Evolutionary conservation across 805 yeast genomes (phyloP), one percentile per base, ranked within the genome.

Genomic region (Barnettozyma vustinii): DNA sequence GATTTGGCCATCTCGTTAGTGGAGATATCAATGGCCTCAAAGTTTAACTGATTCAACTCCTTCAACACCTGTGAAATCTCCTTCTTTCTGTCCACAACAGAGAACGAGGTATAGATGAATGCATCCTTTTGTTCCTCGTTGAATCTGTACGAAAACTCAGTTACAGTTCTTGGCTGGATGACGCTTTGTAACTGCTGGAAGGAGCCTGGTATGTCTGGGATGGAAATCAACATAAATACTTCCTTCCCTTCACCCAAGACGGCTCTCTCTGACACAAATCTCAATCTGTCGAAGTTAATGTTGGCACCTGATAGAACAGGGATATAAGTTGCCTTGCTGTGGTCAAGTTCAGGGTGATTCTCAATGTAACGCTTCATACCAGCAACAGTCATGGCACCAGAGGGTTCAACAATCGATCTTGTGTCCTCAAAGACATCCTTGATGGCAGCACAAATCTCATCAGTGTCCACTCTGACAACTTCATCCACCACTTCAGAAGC

Each of bases 171-270:
- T 51, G 99, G 98, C 54, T 83, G 83, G 41, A 94, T 81, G 40
- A 87, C 75, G 36, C 75, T 73, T 61, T 89, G 96, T 53, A 94
- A 75, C 56, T 80, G 78, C 47, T 79, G 75, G 70, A 94, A 94
- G 48, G 95, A 86, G 26, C 98, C 99, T 18, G 97, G 96, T 41
- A 73, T 69, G 66, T 94, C 99, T 21, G 98, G 97, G 55, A 94
- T 89, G 40, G 89, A 83, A 16, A 91, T 89, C 42, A 87, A 80
- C 75, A 94, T 74, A 60, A 95, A 92, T 7, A 89, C 96, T 71
- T 94, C 99, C 58, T 84, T 87, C 48, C 98, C 99, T 66, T 92
- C 98, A 70, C 99, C 99, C n/a, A 94, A 76, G 45, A 88, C 95
- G 13, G 99, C 97, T 68, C 99, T 84, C 68, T 94, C 99, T 50